Conservation (phyloP, 192 early-diverging fungal genomes). For the Coemansia aciculifera region DNA sequence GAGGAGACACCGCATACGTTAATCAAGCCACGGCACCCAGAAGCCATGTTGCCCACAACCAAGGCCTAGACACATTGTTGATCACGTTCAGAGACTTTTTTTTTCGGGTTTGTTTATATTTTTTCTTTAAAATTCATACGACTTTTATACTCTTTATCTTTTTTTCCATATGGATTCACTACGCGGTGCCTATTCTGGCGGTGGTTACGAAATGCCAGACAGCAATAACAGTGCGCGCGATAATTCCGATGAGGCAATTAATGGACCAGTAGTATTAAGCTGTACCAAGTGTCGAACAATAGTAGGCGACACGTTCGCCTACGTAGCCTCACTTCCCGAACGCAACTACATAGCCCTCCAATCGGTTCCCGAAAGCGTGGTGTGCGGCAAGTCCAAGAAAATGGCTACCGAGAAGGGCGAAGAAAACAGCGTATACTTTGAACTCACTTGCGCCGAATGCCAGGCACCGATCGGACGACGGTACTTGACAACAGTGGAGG, state of each 20-base stretch:
- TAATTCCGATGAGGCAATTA: conserved; percentile 34
- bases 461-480: conserved; percentile 28
- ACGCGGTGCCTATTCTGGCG: conserved; percentile 6
- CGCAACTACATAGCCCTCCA: conserved; percentile 46
- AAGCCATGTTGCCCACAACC: conserved; percentile 8
- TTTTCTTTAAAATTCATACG: background rate
- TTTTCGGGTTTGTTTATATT: background rate
- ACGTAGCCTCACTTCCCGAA: conserved; percentile 42
- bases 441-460: conserved; percentile 45
- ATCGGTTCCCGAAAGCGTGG: conserved; percentile 37
- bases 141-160: background rate
- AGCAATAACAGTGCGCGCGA: conserved; percentile 7
- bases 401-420: conserved; percentile 29
- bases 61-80: background rate
- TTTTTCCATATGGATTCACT: background rate
- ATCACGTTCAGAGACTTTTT: background rate
- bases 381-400: conserved; percentile 22
- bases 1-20: conserved; percentile 35
- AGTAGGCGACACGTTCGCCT: conserved; percentile 51
- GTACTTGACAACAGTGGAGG: conserved; percentile 39
- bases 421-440: conserved; percentile 36
- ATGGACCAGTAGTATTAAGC: conserved; percentile 49
- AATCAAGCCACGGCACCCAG: conserved; percentile 12
- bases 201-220: conserved; percentile 14
- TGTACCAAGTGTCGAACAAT: conserved; percentile 53